phyloP scores from a whole-genome alignment of 805 yeast genomes.

The Lachancea kluyveri region DNA sequence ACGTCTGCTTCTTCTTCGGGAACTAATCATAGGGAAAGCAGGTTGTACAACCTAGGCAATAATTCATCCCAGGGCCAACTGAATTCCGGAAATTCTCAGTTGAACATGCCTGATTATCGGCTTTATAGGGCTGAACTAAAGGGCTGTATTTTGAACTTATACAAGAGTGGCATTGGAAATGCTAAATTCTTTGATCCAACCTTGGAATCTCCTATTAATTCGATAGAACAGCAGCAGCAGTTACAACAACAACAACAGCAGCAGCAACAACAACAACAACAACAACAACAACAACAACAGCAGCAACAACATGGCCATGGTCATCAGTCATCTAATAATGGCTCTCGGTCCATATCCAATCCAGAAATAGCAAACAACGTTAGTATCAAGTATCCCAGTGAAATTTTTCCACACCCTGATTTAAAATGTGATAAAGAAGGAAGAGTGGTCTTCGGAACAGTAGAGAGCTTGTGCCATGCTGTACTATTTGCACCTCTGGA shows the following conservation, averaged over 20 bases:
- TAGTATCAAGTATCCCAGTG: slow-evolving; percentile 33
- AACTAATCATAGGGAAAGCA: slow-evolving; percentile 20
- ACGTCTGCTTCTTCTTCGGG: slow-evolving; percentile 2
- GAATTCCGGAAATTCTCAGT: slow-evolving; percentile 3
- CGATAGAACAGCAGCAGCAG: slow-evolving; percentile 4
- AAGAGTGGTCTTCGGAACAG: slow-evolving; percentile 45
- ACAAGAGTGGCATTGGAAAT: slow-evolving; percentile 48
- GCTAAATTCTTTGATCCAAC: slow-evolving; percentile 37
- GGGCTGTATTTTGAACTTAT: slow-evolving; percentile 61
- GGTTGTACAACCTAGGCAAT: slow-evolving; percentile 15
- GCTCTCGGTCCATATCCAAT: not conserved
- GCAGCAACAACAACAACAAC: slow-evolving; percentile 3
- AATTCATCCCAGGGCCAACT: slow-evolving; percentile 16
- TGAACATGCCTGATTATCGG: slow-evolving; percentile 28
- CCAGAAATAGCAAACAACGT: slow-evolving; percentile 1
- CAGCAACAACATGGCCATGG: slow-evolving; percentile 19
- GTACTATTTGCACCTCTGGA: slow-evolving; percentile 48
- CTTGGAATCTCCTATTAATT: slow-evolving; percentile 6
- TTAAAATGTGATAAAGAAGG: slow-evolving; percentile 43
- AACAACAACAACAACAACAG: slow-evolving; percentile 1
- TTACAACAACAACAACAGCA: slow-evolving; percentile 4
- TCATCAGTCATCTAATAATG: slow-evolving; percentile 11
- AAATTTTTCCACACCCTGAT: slow-evolving; percentile 57
- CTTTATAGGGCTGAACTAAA: slow-evolving; percentile 60
- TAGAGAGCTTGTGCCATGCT: slow-evolving; percentile 75